phyloP scores from a whole-genome alignment of 2,329 filamentous ascomycete genomes.

The Myrmaecium sp. region DNA sequence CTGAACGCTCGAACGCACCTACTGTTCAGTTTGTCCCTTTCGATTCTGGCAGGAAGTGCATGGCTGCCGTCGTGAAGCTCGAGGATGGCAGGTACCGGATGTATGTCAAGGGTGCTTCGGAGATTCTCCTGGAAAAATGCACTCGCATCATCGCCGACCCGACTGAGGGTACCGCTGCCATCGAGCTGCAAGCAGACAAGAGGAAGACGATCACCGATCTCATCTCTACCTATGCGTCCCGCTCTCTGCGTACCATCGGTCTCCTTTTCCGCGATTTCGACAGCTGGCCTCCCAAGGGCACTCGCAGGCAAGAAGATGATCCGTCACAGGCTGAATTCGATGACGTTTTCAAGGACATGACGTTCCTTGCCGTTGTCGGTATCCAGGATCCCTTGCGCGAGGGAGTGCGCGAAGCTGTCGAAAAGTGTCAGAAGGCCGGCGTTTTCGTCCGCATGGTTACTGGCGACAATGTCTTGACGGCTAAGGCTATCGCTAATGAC shows the following conservation, averaged over 20 bases:
- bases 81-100: conserved; percentile 39
- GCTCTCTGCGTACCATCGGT: conserved; percentile 71
- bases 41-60: conserved; percentile 52
- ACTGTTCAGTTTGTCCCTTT: conserved; percentile 42
- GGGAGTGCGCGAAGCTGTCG: conserved; percentile 58
- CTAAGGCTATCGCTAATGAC: conserved; percentile 61
- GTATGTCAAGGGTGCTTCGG: conserved; percentile 34
- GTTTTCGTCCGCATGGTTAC: conserved; percentile 76
- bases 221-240: conserved; percentile 62
- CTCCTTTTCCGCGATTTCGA: conserved; percentile 73
- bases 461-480: conserved; percentile 65
- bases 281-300: conserved; percentile 57
- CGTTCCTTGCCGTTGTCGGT: conserved; percentile 55
- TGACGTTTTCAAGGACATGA: conserved; percentile 54
- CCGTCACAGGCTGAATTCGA: conserved; percentile 46
- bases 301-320: conserved; percentile 42
- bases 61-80: conserved; percentile 45
- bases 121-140: conserved; percentile 32
- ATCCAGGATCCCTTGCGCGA: conserved; percentile 67
- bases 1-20: conserved; percentile 45
- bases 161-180: conserved; percentile 36
- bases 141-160: conserved; percentile 40
- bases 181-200: conserved; percentile 38
- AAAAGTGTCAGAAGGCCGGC: conserved; percentile 56
- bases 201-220: conserved; percentile 43